phyloP scores from a whole-genome alignment of 768 basidiomycete species.

The Tephrocybe sp. region DNA sequence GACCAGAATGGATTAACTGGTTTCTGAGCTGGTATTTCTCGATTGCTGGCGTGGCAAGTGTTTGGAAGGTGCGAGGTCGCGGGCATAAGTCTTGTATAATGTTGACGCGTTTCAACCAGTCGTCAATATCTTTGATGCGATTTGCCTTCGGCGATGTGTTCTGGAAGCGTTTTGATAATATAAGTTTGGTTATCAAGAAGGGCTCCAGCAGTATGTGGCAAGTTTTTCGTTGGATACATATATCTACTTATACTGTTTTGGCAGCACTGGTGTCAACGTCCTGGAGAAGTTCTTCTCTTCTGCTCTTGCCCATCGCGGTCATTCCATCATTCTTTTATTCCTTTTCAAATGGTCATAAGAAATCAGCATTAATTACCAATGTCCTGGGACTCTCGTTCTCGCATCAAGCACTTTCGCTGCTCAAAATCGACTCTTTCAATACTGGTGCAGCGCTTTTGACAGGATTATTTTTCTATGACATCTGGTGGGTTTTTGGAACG shows the following conservation, averaged over 20 bases:
- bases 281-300: constrained; percentile 54
- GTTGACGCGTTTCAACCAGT: constrained; percentile 31
- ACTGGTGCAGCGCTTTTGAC: constrained; percentile 81
- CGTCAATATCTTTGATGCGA: constrained; percentile 47
- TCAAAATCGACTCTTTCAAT: constrained; percentile 86
- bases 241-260: constrained; percentile 15
- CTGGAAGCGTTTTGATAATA: constrained; percentile 59
- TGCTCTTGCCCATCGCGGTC: constrained; percentile 56
- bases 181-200: constrained; percentile 42
- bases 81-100: background rate
- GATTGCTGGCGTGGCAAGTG: constrained; percentile 58
- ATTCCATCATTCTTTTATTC: constrained; percentile 67
- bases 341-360: constrained; percentile 39
- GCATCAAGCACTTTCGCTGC: constrained; percentile 71
- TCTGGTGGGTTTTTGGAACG: constrained; percentile 93
- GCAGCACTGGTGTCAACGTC: constrained; percentile 40
- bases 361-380: constrained; percentile 75
- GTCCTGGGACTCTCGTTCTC: constrained; percentile 75
- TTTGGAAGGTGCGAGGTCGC: constrained; percentile 57
- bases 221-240: constrained; percentile 3
- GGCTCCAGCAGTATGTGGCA: constrained; percentile 40
- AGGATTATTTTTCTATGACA: constrained; percentile 89
- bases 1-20: constrained; percentile 81
- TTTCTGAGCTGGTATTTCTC: constrained; percentile 76
- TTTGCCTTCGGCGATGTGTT: constrained; percentile 45